Evolutionary conservation across 2,329 filamentous ascomycete species (phyloP).

Genomic region (Colletotrichum simmondsii): DNA sequence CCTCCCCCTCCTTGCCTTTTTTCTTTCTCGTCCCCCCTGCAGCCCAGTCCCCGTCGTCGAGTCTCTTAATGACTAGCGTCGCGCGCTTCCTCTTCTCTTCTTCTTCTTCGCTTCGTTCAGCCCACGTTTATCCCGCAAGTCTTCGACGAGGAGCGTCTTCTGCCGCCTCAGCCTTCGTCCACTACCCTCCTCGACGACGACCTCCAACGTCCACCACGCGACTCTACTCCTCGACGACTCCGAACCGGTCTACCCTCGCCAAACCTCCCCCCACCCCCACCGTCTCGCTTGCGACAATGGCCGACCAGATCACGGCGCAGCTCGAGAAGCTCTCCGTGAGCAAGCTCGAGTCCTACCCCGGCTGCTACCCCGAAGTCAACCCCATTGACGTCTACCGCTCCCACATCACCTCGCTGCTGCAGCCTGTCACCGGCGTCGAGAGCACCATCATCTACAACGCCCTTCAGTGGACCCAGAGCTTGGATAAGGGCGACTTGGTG

Average conservation of each 20-base stretch:
- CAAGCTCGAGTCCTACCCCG: conserved; percentile 58
- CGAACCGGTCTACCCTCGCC: conserved; percentile 12
- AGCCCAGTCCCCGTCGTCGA: background rate
- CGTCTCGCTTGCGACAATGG: conserved; percentile 37
- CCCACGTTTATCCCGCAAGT: conserved; percentile 5
- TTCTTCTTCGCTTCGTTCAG: conserved; percentile 28
- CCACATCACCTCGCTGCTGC: conserved; percentile 77
- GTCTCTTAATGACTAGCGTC: conserved; percentile 33
- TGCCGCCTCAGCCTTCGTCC: background rate
- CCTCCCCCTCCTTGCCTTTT: conserved; percentile 24
- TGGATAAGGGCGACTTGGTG: conserved; percentile 86
- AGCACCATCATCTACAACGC: conserved; percentile 77
- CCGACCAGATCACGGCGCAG: conserved; percentile 46
- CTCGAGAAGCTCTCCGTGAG: conserved; percentile 49
- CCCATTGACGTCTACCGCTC: conserved; percentile 83
- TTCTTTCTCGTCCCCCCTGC: conserved; percentile 3
- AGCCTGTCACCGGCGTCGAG: conserved; percentile 77
- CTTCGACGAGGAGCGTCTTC: conserved; percentile 24
- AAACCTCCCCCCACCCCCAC: conserved; percentile 18
- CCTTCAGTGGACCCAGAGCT: conserved; percentile 80
- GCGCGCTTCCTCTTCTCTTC: conserved; percentile 25
- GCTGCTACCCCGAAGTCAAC: conserved; percentile 75
- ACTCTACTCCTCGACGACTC: conserved; percentile 4
- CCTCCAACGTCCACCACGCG: conserved; percentile 5
- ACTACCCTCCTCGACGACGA: background rate